Evolutionary conservation across 2,329 filamentous ascomycete species (phyloP).

Genomic region (Bimuria novae-zelandiae): DNA sequence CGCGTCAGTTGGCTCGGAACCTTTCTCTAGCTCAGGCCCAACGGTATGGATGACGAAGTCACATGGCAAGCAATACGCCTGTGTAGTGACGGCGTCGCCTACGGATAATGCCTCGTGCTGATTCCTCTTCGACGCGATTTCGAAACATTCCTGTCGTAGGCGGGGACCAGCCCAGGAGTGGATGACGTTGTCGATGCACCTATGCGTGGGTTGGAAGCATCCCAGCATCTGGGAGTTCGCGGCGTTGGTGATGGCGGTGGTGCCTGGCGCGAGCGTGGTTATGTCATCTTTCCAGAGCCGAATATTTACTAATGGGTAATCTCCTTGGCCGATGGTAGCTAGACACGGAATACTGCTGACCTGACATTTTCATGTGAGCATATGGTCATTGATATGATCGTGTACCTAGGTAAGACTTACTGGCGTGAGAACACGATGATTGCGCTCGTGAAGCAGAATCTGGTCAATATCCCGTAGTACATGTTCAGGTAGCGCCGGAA

Average conservation of each 20-base stretch:
- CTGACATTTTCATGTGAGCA: not conserved
- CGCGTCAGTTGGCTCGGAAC: constrained; percentile 20
- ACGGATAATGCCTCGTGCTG: constrained; percentile 22
- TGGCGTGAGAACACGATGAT: constrained; percentile 18
- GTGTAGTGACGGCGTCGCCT: constrained; percentile 34
- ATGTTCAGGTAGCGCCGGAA: constrained; percentile 17
- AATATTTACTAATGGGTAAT: constrained; percentile 14
- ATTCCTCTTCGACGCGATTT: constrained; percentile 27
- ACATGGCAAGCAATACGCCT: constrained; percentile 34
- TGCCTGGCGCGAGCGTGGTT: constrained; percentile 31
- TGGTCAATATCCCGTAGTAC: constrained; percentile 23
- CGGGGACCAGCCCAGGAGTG: constrained; percentile 39
- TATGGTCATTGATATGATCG: not conserved
- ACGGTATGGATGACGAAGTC: constrained; percentile 42
- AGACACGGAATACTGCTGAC: not conserved
- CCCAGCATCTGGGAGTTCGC: constrained; percentile 43
- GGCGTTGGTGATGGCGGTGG: constrained; percentile 45
- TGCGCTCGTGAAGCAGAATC: constrained; percentile 17
- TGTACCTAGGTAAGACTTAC: constrained; percentile 11
- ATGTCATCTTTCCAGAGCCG: constrained; percentile 44
- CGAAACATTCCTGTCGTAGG: constrained; percentile 36
- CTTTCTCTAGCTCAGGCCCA: constrained; percentile 37
- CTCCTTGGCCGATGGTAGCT: not conserved
- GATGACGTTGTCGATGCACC: constrained; percentile 46
- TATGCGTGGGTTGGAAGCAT: constrained; percentile 42